Percentiles rank a stretch among this genome's conserved stretches.
These are phyloP conservation scores for Byssoonygena ceratinophila DNA, from an alignment of 2,329 filamentous ascomycete species.

Conservation along the genomic window DNA sequence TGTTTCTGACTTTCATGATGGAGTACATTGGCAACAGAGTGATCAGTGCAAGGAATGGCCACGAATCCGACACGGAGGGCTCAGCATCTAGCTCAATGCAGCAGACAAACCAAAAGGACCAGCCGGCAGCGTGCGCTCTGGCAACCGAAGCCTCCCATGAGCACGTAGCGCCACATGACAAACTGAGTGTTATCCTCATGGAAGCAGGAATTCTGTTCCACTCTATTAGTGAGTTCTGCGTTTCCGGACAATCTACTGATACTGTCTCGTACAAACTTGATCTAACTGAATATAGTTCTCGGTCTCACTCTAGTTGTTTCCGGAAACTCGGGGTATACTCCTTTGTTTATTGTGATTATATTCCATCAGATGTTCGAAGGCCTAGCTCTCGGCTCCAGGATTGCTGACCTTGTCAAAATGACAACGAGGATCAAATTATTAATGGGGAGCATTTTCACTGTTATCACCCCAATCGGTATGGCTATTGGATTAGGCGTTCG, in stretches of 20 bases:
- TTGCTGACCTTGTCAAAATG: constrained; percentile 35
- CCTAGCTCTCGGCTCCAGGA: constrained; percentile 46
- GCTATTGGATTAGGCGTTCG: constrained; percentile 66
- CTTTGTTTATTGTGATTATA: constrained; percentile 53
- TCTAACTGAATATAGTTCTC: constrained; percentile 43
- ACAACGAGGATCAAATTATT: constrained; percentile 39
- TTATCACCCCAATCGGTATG: constrained; percentile 70
- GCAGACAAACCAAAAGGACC: constrained; percentile 16
- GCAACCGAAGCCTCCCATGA: constrained; percentile 16
- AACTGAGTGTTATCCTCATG: constrained; percentile 56
- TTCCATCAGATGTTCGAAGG: constrained; percentile 75
- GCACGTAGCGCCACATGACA: constrained; percentile 26
- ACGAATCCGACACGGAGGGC: constrained; percentile 22
- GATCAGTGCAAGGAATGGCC: constrained; percentile 28
- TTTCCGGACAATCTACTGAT: constrained; percentile 20
- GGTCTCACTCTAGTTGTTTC: constrained; percentile 53
- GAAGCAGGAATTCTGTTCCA: constrained; percentile 68
- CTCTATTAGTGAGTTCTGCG: constrained; percentile 50
- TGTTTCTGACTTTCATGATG: constrained; percentile 61
- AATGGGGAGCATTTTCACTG: constrained; percentile 54
- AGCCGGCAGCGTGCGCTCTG: constrained; percentile 15
- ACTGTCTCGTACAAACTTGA: background rate
- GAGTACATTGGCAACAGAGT: constrained; percentile 57
- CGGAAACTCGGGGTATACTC: constrained; percentile 40
- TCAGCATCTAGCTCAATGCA: constrained; percentile 17